Conservation (phyloP, 148 eudicot species). For the Nepenthes mirabilis region DNA sequence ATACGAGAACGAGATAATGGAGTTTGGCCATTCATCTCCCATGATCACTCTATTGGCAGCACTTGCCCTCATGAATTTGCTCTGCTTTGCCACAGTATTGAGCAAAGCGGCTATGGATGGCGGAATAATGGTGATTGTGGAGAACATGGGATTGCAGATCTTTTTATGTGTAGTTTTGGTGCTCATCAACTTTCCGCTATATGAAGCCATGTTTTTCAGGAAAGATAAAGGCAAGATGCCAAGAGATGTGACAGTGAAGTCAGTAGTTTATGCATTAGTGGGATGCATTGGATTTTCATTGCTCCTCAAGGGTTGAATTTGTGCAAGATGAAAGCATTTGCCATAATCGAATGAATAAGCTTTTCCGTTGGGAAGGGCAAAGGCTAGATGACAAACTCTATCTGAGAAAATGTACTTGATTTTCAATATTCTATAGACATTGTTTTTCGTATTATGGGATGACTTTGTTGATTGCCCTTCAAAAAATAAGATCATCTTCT, state of each 20-base stretch:
- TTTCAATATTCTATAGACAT: too few species aligned
- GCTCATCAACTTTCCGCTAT: constrained; percentile 45
- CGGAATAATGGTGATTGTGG: constrained; percentile 1
- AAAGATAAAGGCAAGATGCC: constrained; percentile 68
- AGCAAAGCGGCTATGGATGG: constrained; percentile 3
- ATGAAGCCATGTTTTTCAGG: constrained; percentile 41
- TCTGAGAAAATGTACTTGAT: too few species aligned
- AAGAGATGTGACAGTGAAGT: constrained; percentile 27
- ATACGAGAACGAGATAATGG: constrained; percentile 60
- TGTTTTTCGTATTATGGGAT: too few species aligned
- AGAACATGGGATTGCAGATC: constrained; percentile 34
- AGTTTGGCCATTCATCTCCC: constrained; percentile 51
- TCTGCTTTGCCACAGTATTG: constrained; percentile 17
- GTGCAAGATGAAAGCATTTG: too few species aligned
- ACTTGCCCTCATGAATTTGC: constrained; percentile 44
- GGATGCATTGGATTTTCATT: too few species aligned
- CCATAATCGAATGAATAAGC: too few species aligned
- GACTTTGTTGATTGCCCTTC: too few species aligned
- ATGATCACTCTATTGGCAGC: constrained; percentile 47
- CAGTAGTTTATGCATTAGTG: constrained; percentile 3
- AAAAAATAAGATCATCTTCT: too few species aligned
- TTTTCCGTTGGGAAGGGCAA: too few species aligned
- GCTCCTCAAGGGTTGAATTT: too few species aligned
- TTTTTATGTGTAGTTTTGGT: constrained; percentile 38
- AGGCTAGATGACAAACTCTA: too few species aligned